Evolutionary conservation across 129 eudicot species (phyloP), one percentile per base, ranked within the genome.

Genomic region (Ambrosia trifida): DNA sequence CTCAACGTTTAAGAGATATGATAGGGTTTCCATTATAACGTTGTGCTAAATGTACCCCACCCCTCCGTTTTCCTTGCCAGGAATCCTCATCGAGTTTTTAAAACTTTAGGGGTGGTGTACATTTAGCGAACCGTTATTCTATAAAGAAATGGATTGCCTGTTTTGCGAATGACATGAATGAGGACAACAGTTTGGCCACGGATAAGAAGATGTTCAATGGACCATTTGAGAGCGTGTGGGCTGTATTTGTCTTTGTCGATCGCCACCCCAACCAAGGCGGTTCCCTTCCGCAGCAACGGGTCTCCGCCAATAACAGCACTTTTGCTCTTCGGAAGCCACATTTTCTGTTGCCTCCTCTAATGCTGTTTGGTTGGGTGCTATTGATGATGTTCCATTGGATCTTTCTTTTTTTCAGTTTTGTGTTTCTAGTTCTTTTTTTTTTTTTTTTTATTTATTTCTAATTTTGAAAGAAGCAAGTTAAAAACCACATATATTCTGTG

Each of bases 221-320:
- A 66, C 89, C 89, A 85, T 78, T 72, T 85, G 28, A 85, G 75
- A n/a, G 86, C 89, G 19, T 74, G 59, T 44, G 78, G 86, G 79
- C 89, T 85, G 47, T 74, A 38, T 75, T 74, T 85, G 78, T 85
- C 79, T 33, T 78, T 85, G 63, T 85, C 86, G 17, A 85, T 85
- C 1, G 89, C 89, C 31, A 85, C 84, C 13, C 84, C 89, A 16
- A 85, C 84, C 81, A 77, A 35, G 18, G 71, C 66, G 33, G 67
- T 56, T 24, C 69, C 63, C 56, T 53, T 68, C 41, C 70, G 72
- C 38, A n/a, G 69, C 68, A 38, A 51, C 20, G 68, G 33, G 0
- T 47, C 82, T 32, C 83, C 47, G 10, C 66, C 76, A 5, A 62
- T 72, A 33, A 53, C 31, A 13, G 54, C 64, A 35, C 78, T 72